Evolutionary conservation across 805 yeast species (phyloP).

Genomic region (Debaryomyces prosopidis): DNA sequence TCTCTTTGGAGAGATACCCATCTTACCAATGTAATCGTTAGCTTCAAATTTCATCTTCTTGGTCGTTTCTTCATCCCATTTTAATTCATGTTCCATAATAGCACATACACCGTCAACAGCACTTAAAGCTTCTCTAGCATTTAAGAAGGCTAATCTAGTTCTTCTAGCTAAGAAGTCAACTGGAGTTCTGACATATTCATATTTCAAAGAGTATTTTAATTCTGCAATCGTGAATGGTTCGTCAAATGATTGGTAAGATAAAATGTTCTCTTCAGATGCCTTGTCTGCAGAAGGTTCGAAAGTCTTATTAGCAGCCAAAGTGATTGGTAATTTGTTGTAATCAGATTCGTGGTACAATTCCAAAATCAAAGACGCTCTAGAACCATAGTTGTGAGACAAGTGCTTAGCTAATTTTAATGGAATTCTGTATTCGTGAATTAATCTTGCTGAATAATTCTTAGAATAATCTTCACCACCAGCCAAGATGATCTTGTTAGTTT

Average conservation of each 20-base stretch:
- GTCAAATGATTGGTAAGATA: constrained; percentile 55
- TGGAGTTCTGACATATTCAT: constrained; percentile 88
- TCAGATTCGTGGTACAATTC: constrained; percentile 52
- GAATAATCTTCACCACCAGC: constrained; percentile 84
- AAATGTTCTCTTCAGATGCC: constrained; percentile 29
- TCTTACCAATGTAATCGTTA: constrained; percentile 57
- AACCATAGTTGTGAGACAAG: constrained; percentile 84
- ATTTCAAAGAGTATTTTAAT: constrained; percentile 72
- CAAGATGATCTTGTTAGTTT: constrained; percentile 55
- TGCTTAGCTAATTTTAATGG: constrained; percentile 78
- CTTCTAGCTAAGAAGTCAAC: constrained; percentile 90
- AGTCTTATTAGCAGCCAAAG: constrained; percentile 46
- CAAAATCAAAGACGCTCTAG: constrained; percentile 78
- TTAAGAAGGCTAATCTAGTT: constrained; percentile 88
- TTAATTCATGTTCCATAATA: constrained; percentile 75
- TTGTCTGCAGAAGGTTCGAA: constrained; percentile 30
- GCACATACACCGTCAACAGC: constrained; percentile 86
- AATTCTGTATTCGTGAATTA: constrained; percentile 75
- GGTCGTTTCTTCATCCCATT: constrained; percentile 68
- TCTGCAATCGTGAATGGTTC: constrained; percentile 93
- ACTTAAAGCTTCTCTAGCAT: constrained; percentile 76
- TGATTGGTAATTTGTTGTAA: constrained; percentile 61
- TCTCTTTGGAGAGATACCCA: constrained; percentile 46
- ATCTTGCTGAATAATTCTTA: constrained; percentile 68
- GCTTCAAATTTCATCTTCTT: constrained; percentile 53